Evolutionary conservation across 352 stramenopile species (phyloP).

Genomic region (Phytopythium boreale): DNA sequence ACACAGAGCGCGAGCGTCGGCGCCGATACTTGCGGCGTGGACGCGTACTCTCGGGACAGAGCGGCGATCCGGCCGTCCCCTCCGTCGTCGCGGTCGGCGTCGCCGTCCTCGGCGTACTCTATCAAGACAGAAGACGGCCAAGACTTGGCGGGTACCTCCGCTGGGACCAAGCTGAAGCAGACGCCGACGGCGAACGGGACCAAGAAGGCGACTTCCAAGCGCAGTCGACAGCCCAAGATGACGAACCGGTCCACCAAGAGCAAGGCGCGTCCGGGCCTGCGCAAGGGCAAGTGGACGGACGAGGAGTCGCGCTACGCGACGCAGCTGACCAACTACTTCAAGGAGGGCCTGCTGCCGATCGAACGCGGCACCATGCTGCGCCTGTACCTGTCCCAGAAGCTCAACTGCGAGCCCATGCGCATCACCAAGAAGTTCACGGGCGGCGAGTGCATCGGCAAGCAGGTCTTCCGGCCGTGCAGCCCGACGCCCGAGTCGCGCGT

Average conservation of each 20-base stretch:
- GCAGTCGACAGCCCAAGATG: constrained; percentile 50
- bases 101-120: constrained; percentile 1
- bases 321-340: constrained; percentile 82
- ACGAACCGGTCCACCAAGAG: constrained; percentile 73
- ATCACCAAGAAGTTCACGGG: constrained; percentile 94
- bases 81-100: constrained; percentile 3
- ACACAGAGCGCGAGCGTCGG: constrained; percentile 14
- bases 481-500: constrained; percentile 62
- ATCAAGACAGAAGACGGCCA: not conserved
- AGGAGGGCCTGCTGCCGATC: constrained; percentile 75
- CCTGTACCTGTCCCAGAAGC: constrained; percentile 89
- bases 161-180: not conserved
- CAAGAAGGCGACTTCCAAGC: constrained; percentile 57
- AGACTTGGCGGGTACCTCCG: not conserved
- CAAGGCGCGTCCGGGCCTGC: constrained; percentile 80
- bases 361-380: constrained; percentile 89
- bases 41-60: not conserved
- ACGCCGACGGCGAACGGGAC: constrained; percentile 5
- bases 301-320: constrained; percentile 76
- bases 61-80: not conserved
- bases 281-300: constrained; percentile 86
- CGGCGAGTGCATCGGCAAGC: constrained; percentile 89
- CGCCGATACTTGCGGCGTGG: not conserved
- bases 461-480: constrained; percentile 78
- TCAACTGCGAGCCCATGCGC: constrained; percentile 91